Evolutionary conservation across 768 basidiomycete species (phyloP).

Genomic region (Cantharellus anzutake): DNA sequence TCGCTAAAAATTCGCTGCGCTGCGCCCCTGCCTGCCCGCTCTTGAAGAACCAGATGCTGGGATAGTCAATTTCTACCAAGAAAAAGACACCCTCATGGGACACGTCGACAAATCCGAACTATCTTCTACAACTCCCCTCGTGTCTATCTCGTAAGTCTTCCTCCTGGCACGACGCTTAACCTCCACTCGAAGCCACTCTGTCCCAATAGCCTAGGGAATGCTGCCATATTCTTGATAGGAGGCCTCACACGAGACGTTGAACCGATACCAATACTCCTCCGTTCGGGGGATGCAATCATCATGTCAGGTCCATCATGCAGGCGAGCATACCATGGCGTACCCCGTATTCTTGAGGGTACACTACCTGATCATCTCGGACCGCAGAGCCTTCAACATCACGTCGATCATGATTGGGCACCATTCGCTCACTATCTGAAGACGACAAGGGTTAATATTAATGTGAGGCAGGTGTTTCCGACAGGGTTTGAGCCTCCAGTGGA

Average conservation of each 20-base stretch:
- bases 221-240: slow-evolving; percentile 80
- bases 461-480: slow-evolving; percentile 33
- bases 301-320: slow-evolving; percentile 82
- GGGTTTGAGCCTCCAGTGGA: not conserved
- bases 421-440: slow-evolving; percentile 42
- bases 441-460: slow-evolving; percentile 79
- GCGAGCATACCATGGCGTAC: slow-evolving; percentile 90
- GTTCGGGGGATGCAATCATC: slow-evolving; percentile 80
- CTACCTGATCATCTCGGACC: slow-evolving; percentile 39
- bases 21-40: not conserved
- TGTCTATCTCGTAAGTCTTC: slow-evolving; percentile 69
- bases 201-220: slow-evolving; percentile 54
- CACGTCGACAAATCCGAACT: slow-evolving; percentile 97
- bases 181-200: not conserved
- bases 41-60: slow-evolving; percentile 78
- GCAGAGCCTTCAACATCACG: slow-evolving; percentile 3
- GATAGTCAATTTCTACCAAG: slow-evolving; percentile 91
- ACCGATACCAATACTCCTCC: slow-evolving; percentile 66
- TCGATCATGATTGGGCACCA: slow-evolving; percentile 32
- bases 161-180: not conserved
- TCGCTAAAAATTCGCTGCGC: not conserved
- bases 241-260: slow-evolving; percentile 54
- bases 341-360: slow-evolving; percentile 68
- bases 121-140: slow-evolving; percentile 78
- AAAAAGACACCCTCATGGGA: slow-evolving; percentile 78